These are phyloP conservation scores for Amanita pseudoporphyria DNA, from an alignment of 768 basidiomycete species.

Conservation along the genomic window DNA sequence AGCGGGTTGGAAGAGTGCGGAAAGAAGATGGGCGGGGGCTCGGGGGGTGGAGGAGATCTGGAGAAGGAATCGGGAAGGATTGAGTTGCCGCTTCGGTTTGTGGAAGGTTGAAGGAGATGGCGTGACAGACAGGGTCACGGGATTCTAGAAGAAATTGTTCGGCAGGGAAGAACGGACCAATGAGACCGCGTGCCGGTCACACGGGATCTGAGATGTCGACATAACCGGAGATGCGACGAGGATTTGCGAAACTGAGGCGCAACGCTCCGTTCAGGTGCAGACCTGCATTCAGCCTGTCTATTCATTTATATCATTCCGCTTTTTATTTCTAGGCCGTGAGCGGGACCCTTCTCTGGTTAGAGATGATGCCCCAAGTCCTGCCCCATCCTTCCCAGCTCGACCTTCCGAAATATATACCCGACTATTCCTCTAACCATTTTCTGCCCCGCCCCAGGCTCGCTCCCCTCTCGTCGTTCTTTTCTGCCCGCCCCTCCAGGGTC, in stretches of 20 bases:
- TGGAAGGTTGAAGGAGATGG: slow-evolving; percentile 14
- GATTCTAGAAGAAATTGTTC: slow-evolving; percentile 24
- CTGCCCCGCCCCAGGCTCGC: slow-evolving; percentile 16
- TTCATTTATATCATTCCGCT: slow-evolving; percentile 13
- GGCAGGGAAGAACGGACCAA: slow-evolving; percentile 11
- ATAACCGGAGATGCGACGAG: slow-evolving; percentile 14
- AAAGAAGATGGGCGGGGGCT: slow-evolving; percentile 10
- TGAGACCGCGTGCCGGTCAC: slow-evolving; percentile 23
- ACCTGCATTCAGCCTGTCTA: slow-evolving; percentile 9
- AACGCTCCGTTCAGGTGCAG: slow-evolving; percentile 14
- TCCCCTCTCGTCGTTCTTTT: slow-evolving; percentile 15
- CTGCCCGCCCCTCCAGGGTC: slow-evolving; percentile 7
- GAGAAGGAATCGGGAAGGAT: slow-evolving; percentile 8
- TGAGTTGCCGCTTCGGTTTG: slow-evolving; percentile 15
- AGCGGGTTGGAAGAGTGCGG: slow-evolving; percentile 7
- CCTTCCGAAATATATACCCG: slow-evolving; percentile 17
- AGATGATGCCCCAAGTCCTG: slow-evolving; percentile 18
- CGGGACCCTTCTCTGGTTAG: slow-evolving; percentile 7
- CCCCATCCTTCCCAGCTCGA: slow-evolving; percentile 14
- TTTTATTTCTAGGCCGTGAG: slow-evolving; percentile 5
- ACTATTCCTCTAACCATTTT: slow-evolving; percentile 9
- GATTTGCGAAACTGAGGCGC: slow-evolving; percentile 9
- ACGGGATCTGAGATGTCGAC: slow-evolving; percentile 22
- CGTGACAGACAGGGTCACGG: slow-evolving; percentile 13
- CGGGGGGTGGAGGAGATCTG: slow-evolving; percentile 11